These are phyloP conservation scores for Eimeria mitis DNA, from an alignment of 169 alveolate species.

Conservation along the genomic window DNA sequence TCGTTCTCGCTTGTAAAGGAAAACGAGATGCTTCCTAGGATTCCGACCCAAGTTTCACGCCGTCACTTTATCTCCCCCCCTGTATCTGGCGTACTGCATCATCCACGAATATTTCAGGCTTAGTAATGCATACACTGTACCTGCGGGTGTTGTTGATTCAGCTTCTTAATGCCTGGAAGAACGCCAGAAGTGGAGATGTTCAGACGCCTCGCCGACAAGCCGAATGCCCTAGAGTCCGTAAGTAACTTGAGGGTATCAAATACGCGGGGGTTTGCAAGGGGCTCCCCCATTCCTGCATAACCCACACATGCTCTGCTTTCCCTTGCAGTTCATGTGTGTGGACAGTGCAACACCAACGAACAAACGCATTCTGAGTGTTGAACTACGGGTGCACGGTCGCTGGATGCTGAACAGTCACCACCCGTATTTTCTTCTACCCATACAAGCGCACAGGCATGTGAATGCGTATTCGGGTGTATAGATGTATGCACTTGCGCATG, in stretches of 20 bases:
- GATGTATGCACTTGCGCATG: background rate
- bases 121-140: slow-evolving; percentile 14
- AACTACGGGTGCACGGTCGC: background rate
- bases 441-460: background rate
- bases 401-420: background rate
- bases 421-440: background rate
- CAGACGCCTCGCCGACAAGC: slow-evolving; percentile 89
- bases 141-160: slow-evolving; percentile 89
- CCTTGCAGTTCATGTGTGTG: background rate
- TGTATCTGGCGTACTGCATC: background rate
- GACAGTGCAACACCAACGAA: background rate
- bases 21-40: too few species aligned
- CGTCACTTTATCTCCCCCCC: background rate
- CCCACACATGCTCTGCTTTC: background rate
- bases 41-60: background rate
- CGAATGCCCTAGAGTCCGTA: slow-evolving; percentile 85
- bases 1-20: background rate
- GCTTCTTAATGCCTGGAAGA: slow-evolving; percentile 91
- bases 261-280: slow-evolving; percentile 93
- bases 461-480: background rate
- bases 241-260: slow-evolving; percentile 90
- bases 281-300: slow-evolving; percentile 92
- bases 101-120: background rate
- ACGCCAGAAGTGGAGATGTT: slow-evolving; percentile 92
- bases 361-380: background rate